Conservation (phyloP, 1,284 basidiomycete genomes). For the Bjerkandera adusta region DNA sequence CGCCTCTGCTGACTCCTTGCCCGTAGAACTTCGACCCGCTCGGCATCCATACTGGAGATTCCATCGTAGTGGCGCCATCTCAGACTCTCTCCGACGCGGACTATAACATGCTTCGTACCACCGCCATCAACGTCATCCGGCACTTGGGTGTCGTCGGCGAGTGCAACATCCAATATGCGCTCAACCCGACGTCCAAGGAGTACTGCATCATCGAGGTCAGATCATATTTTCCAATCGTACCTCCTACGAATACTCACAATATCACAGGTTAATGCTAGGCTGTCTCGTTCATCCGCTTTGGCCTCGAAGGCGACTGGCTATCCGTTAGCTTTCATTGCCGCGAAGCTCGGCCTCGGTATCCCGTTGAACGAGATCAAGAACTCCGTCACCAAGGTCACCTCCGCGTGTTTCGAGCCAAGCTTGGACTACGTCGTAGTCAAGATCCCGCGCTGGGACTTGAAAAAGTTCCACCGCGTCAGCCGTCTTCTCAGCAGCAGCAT, state of each 20-base stretch:
- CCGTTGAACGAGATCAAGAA: constrained; percentile 98
- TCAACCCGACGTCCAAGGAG: constrained; percentile 93
- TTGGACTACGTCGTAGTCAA: constrained; percentile 98
- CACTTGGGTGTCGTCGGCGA: constrained; percentile 97
- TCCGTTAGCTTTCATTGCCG: constrained; percentile 97
- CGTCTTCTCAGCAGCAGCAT: constrained; percentile 88
- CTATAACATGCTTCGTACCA: constrained; percentile 98
- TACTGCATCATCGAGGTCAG: constrained; percentile 97
- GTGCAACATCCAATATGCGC: constrained; percentile 98
- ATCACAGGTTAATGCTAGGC: constrained; percentile 90
- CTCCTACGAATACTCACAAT: not conserved
- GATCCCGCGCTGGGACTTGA: constrained; percentile 98
- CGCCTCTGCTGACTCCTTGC: constrained; percentile 6
- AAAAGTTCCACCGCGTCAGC: constrained; percentile 95
- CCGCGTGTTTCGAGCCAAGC: constrained; percentile 97
- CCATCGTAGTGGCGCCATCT: constrained; percentile 97
- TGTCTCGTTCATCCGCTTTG: constrained; percentile 95
- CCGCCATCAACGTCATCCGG: constrained; percentile 96
- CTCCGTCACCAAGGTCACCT: constrained; percentile 94
- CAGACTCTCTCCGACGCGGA: constrained; percentile 97
- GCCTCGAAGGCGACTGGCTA: constrained; percentile 99
- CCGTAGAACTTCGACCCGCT: constrained; percentile 95
- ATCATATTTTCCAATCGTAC: constrained; percentile 9
- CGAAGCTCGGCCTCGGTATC: constrained; percentile 95
- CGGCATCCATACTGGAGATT: constrained; percentile 98